Evolutionary conservation across 441 rosid genomes (phyloP).

Genomic region (Gossypium lobatum): DNA sequence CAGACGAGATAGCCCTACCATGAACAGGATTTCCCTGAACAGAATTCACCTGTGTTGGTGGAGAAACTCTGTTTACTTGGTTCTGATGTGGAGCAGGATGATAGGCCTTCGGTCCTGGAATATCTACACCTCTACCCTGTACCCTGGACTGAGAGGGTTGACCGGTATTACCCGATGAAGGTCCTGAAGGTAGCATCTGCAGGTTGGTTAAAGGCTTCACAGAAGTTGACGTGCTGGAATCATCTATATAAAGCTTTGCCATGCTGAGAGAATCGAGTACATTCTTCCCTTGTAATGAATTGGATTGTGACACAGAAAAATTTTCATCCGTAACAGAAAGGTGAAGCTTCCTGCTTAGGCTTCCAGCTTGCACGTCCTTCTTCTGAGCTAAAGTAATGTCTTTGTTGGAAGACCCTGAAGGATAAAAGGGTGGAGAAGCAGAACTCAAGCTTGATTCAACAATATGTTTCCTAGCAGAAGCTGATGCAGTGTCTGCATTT

Average conservation of each 20-base stretch:
- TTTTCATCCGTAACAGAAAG: slow-evolving; percentile 30
- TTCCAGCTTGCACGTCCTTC: slow-evolving; percentile 50
- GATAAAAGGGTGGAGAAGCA: slow-evolving; percentile 97
- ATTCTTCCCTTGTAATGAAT: slow-evolving; percentile 42
- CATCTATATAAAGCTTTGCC: slow-evolving; percentile 56
- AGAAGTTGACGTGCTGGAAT: slow-evolving; percentile 33
- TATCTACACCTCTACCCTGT: slow-evolving; percentile 53
- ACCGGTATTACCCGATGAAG: slow-evolving; percentile 29
- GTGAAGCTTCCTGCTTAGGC: slow-evolving; percentile 33
- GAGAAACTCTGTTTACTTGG: slow-evolving; percentile 41
- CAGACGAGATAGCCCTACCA: slow-evolving; percentile 38
- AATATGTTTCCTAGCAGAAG: slow-evolving; percentile 41
- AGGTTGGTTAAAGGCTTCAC: slow-evolving; percentile 45
- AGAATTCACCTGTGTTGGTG: slow-evolving; percentile 34
- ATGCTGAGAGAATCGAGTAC: slow-evolving; percentile 39
- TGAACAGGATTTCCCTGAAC: slow-evolving; percentile 38
- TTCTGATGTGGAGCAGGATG: slow-evolving; percentile 36
- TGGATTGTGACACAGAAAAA: slow-evolving; percentile 31
- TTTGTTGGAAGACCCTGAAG: slow-evolving; percentile 70
- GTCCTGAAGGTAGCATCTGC: slow-evolving; percentile 32
- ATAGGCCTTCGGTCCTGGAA: slow-evolving; percentile 49
- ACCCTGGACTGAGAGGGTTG: slow-evolving; percentile 46
- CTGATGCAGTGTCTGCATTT: slow-evolving; percentile 42
- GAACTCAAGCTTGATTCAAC: slow-evolving; percentile 74
- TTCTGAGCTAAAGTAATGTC: slow-evolving; percentile 41